A percentile compares a stretch with the other conserved stretches of the same genome.
These are phyloP conservation scores for Cadophora sp. DNA, from an alignment of 2,329 filamentous ascomycete genomes.

Conservation along the genomic window DNA sequence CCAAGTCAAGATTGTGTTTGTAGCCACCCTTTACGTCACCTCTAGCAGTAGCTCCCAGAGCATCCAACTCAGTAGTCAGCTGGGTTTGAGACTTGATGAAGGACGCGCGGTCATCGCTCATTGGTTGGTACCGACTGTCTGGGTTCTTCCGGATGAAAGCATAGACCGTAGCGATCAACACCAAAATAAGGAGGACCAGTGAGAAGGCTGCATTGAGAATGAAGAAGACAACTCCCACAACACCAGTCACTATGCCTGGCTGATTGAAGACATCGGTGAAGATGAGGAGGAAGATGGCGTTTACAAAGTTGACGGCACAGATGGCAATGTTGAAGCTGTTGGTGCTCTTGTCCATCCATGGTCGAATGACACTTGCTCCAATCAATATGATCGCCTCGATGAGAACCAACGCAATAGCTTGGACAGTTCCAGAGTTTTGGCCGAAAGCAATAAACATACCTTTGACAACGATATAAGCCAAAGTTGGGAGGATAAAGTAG, in stretches of 20 bases:
- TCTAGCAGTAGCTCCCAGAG: slow-evolving; percentile 85
- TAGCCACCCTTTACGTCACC: slow-evolving; percentile 74
- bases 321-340: slow-evolving; percentile 97
- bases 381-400: slow-evolving; percentile 83
- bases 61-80: slow-evolving; percentile 88
- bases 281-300: slow-evolving; percentile 85
- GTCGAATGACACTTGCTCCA: slow-evolving; percentile 78
- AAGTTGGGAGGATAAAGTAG: slow-evolving; percentile 86
- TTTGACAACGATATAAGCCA: slow-evolving; percentile 85
- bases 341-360: slow-evolving; percentile 99
- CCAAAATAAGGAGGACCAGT: slow-evolving; percentile 80
- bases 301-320: slow-evolving; percentile 87
- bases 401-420: slow-evolving; percentile 82
- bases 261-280: slow-evolving; percentile 88
- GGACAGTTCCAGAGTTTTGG: slow-evolving; percentile 73
- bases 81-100: slow-evolving; percentile 97
- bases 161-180: slow-evolving; percentile 78
- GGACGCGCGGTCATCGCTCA: slow-evolving; percentile 93
- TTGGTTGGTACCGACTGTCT: slow-evolving; percentile 92
- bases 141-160: slow-evolving; percentile 92
- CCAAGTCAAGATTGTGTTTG: slow-evolving; percentile 66
- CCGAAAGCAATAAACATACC: slow-evolving; percentile 85
- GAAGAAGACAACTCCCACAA: slow-evolving; percentile 90
- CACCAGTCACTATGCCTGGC: slow-evolving; percentile 81
- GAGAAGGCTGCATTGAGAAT: slow-evolving; percentile 85